These are phyloP conservation scores for Pythium periplocum DNA, from an alignment of 352 stramenopile genomes.

Conservation along the genomic window DNA sequence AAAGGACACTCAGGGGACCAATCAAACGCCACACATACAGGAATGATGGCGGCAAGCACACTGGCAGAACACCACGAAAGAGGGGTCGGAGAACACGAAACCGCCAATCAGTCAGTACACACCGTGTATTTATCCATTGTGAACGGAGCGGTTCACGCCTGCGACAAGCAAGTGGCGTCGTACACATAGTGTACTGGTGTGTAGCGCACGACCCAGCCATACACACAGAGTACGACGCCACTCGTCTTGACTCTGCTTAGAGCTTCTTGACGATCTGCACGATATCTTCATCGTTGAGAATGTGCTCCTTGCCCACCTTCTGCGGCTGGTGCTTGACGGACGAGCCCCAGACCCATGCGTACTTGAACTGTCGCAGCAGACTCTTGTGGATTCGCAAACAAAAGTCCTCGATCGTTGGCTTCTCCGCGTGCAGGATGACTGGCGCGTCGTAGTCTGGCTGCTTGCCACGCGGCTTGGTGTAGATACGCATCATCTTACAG, in stretches of 20 bases:
- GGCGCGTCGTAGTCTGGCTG: constrained; percentile 96
- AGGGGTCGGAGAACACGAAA: too few species aligned
- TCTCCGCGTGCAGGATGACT: constrained; percentile 96
- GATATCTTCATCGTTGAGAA: constrained; percentile 98
- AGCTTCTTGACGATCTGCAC: constrained; percentile 98
- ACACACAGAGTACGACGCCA: too few species aligned
- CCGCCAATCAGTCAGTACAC: too few species aligned
- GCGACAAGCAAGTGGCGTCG: too few species aligned
- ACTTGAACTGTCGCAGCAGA: constrained; percentile 89
- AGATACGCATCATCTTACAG: constrained; percentile 97
- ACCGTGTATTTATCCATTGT: too few species aligned
- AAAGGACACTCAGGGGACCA: too few species aligned
- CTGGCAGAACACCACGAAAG: too few species aligned
- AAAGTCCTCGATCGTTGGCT: constrained; percentile 95
- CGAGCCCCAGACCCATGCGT: constrained; percentile 97
- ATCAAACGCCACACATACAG: too few species aligned
- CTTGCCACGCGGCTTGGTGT: constrained; percentile 96
- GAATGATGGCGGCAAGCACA: too few species aligned
- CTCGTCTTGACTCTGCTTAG: constrained; percentile 23
- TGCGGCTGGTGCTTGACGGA: constrained; percentile 98
- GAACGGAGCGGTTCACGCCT: too few species aligned
- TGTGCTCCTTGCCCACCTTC: constrained; percentile 97
- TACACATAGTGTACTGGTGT: too few species aligned
- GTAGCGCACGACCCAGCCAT: too few species aligned
- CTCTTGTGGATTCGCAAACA: constrained; percentile 93